phyloP scores from a whole-genome alignment of 495 filamentous ascomycete species.

The Amphirosellinia nigrospora region DNA sequence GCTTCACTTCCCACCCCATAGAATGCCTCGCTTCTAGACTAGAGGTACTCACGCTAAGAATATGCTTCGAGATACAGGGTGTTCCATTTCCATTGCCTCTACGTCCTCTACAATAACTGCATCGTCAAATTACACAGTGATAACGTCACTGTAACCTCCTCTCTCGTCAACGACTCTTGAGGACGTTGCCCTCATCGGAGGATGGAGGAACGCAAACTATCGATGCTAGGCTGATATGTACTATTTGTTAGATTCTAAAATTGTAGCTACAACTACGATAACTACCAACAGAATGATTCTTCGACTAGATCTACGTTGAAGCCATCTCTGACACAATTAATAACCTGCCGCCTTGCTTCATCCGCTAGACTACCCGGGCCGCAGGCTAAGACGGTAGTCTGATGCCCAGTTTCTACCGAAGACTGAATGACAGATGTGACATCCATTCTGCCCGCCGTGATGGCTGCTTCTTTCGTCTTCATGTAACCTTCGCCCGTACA shows the following conservation, averaged over 20 bases:
- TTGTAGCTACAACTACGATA: not conserved
- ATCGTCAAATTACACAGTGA: too few relatives aligned
- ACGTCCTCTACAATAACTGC: too few relatives aligned
- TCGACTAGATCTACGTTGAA: conserved; percentile 7
- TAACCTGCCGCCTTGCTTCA: conserved; percentile 16
- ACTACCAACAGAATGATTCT: conserved; percentile 15
- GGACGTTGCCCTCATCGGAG: too few relatives aligned
- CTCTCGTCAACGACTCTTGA: too few relatives aligned
- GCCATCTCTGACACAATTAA: conserved; percentile 11
- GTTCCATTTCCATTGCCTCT: too few relatives aligned
- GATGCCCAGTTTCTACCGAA: conserved; percentile 4
- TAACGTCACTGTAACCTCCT: too few relatives aligned
- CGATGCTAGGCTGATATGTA: not conserved
- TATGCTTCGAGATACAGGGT: not conserved
- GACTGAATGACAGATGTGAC: conserved; percentile 7
- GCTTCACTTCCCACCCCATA: not conserved
- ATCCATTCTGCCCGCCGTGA: conserved; percentile 9
- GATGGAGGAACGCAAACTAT: too few relatives aligned
- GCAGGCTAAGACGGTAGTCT: conserved; percentile 14
- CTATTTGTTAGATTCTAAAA: not conserved
- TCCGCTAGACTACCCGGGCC: conserved; percentile 13
- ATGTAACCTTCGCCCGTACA: not conserved
- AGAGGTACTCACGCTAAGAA: not conserved
- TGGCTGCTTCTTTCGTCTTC: not conserved
- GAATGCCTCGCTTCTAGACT: not conserved